These are phyloP conservation scores for Leavenworthia alabamica DNA, from an alignment of 345 rosid species.

Conservation along the genomic window DNA sequence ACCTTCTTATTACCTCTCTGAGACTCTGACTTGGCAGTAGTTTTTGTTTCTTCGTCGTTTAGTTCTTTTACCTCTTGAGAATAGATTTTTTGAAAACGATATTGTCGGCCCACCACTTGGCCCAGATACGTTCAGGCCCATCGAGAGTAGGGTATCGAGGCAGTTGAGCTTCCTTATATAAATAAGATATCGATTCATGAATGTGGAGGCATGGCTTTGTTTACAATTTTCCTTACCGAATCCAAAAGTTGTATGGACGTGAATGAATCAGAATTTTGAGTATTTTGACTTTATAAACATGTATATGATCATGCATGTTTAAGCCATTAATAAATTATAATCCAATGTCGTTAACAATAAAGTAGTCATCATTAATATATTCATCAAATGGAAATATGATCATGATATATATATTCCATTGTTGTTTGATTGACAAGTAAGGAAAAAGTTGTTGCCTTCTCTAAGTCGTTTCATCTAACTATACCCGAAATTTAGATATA, in stretches of 20 bases:
- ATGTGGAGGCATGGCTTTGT: not conserved
- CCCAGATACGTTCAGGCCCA: too few relatives aligned
- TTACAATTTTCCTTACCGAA: conserved; percentile 4
- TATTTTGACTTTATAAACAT: conserved; percentile 14
- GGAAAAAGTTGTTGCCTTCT: conserved; percentile 1
- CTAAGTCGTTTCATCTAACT: conserved; percentile 3
- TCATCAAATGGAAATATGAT: not conserved
- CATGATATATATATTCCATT: not conserved
- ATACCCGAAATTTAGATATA: not conserved
- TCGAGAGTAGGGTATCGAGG: too few relatives aligned
- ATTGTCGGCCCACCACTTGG: too few relatives aligned
- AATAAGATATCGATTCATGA: not conserved
- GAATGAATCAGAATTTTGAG: conserved; percentile 14
- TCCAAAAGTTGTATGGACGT: conserved; percentile 5
- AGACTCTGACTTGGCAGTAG: too few relatives aligned
- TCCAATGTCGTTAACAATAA: conserved; percentile 9
- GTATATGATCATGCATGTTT: not conserved
- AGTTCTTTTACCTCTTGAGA: too few relatives aligned
- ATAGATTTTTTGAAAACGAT: too few relatives aligned
- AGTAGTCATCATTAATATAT: not conserved
- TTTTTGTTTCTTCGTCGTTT: too few relatives aligned
- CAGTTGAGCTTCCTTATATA: too few relatives aligned
- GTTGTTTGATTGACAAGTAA: conserved; percentile 16
- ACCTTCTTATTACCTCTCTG: not conserved
- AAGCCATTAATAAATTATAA: not conserved